Evolutionary conservation across 768 basidiomycete genomes (phyloP).

Genomic region (Termitomyces sp.): DNA sequence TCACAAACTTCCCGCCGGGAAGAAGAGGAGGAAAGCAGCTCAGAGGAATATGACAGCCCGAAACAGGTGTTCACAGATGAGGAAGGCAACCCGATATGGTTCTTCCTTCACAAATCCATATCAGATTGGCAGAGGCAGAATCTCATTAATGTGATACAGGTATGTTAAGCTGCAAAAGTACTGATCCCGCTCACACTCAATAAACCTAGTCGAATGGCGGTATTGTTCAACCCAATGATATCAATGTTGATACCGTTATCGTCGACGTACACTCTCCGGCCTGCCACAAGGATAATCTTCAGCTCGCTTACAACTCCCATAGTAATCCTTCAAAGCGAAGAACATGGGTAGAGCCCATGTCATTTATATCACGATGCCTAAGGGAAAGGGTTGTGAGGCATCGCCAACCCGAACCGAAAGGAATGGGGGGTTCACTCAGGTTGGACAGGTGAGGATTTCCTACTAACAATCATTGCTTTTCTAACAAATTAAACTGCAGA

Average conservation of each 20-base stretch:
- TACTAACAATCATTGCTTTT: neutral
- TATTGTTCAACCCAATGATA: conserved; percentile 6
- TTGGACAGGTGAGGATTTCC: neutral
- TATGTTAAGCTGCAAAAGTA: conserved; percentile 9
- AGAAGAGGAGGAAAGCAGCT: conserved; percentile 9
- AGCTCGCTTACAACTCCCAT: conserved; percentile 15
- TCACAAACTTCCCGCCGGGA: neutral
- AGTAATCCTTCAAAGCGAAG: neutral
- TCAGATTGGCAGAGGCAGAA: conserved; percentile 9
- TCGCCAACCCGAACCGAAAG: conserved; percentile 2
- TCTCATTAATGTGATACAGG: conserved; percentile 28
- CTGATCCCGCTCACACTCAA: neutral
- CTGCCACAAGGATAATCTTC: conserved; percentile 10
- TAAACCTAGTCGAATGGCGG: conserved; percentile 17
- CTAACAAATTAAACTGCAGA: conserved; percentile 14
- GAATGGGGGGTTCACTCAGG: conserved; percentile 15
- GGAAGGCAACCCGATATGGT: conserved; percentile 21
- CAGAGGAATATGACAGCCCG: neutral
- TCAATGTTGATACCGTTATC: conserved; percentile 18
- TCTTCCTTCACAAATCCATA: conserved; percentile 31
- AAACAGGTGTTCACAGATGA: conserved; percentile 17
- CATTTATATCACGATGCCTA: conserved; percentile 15
- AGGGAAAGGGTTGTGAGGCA: conserved; percentile 7
- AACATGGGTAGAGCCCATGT: conserved; percentile 17
- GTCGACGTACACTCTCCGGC: conserved; percentile 8